Evolutionary conservation across 352 stramenopile species (phyloP).

Genomic region (Phytophthora rubi): DNA sequence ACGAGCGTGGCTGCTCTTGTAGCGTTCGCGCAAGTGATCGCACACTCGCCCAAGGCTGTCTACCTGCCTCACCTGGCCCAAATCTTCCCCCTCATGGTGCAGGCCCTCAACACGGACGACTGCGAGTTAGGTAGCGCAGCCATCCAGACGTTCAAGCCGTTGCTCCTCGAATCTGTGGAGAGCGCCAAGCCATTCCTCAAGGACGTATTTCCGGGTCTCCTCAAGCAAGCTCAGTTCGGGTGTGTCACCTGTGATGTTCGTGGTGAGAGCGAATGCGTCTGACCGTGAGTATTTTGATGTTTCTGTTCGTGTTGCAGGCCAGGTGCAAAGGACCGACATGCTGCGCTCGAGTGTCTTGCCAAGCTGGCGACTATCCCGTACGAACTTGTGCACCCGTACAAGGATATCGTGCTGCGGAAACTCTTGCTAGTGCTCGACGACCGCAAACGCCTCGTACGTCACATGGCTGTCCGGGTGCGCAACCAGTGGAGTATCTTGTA

Average conservation of each 20-base stretch:
- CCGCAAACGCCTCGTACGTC: slow-evolving; percentile 87
- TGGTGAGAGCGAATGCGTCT: background rate
- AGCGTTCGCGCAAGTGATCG: slow-evolving; percentile 80
- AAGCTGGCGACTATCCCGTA: slow-evolving; percentile 86
- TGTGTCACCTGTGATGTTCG: slow-evolving; percentile 33
- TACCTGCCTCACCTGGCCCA: slow-evolving; percentile 76
- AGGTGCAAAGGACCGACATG: slow-evolving; percentile 70
- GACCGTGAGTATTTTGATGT: background rate
- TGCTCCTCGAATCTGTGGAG: slow-evolving; percentile 81
- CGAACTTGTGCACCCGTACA: slow-evolving; percentile 89
- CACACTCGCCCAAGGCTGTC: slow-evolving; percentile 81
- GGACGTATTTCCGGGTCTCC: slow-evolving; percentile 81
- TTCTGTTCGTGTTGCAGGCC: slow-evolving; percentile 35
- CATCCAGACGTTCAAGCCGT: slow-evolving; percentile 78
- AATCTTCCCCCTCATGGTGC: slow-evolving; percentile 87
- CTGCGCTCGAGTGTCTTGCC: slow-evolving; percentile 77
- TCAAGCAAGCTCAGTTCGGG: slow-evolving; percentile 85
- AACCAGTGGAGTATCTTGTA: slow-evolving; percentile 92
- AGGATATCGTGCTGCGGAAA: slow-evolving; percentile 80
- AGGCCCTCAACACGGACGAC: slow-evolving; percentile 81
- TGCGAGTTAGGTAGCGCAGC: slow-evolving; percentile 76
- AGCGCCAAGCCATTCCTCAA: slow-evolving; percentile 86
- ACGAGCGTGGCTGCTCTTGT: slow-evolving; percentile 74
- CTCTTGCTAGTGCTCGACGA: slow-evolving; percentile 85
- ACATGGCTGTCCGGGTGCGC: slow-evolving; percentile 86